These are phyloP conservation scores for Phytophthora pisi DNA, from an alignment of 352 stramenopile species.

Conservation along the genomic window DNA sequence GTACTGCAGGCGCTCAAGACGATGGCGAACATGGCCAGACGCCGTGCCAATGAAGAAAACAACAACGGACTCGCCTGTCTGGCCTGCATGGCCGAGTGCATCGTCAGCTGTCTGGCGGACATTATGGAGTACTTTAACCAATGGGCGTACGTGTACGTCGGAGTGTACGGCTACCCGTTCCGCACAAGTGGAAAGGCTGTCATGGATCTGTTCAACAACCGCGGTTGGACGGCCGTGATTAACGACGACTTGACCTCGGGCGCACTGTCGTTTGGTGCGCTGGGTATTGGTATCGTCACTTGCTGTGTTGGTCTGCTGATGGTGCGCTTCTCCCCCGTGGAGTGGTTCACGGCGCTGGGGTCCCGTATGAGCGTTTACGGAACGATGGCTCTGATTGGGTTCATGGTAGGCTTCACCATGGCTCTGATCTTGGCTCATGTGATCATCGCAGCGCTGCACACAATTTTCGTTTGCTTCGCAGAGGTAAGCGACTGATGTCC, in stretches of 20 bases:
- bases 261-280: constrained; percentile 78
- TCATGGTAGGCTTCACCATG: constrained; percentile 85
- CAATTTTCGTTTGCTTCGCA: constrained; percentile 88
- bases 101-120: constrained; percentile 82
- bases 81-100: constrained; percentile 86
- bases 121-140: constrained; percentile 93
- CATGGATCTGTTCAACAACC: constrained; percentile 87
- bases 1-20: constrained; percentile 82
- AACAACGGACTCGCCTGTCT: constrained; percentile 80
- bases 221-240: constrained; percentile 90
- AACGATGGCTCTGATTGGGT: constrained; percentile 69
- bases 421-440: constrained; percentile 84
- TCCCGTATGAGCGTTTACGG: constrained; percentile 54
- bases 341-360: constrained; percentile 66
- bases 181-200: constrained; percentile 85
- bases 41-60: constrained; percentile 77
- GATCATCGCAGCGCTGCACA: constrained; percentile 85
- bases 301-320: constrained; percentile 70
- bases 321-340: constrained; percentile 62
- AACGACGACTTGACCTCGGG: constrained; percentile 89
- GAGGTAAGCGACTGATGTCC: constrained; percentile 46
- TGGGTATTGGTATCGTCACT: constrained; percentile 80
- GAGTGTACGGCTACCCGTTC: constrained; percentile 90
- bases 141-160: constrained; percentile 91
- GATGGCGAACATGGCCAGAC: constrained; percentile 69